Evolutionary conservation across 306 rosid species (phyloP), one percentile per base, ranked within the genome.

Genomic region (Astragalus membranaceus): DNA sequence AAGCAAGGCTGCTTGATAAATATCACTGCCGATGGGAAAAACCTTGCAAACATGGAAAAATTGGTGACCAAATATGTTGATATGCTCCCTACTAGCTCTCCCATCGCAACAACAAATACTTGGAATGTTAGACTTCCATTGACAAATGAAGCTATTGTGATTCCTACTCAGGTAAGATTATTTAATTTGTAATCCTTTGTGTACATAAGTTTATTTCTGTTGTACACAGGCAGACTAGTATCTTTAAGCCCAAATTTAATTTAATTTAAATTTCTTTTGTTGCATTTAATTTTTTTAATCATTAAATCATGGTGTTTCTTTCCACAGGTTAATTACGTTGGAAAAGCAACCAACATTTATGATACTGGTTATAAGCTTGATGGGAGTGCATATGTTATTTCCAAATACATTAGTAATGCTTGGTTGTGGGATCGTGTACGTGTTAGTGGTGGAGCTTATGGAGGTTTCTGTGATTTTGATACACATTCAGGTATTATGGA

Each of bases 361-460:
- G 91, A 91, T 60, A 75, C 83, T 37, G 97, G 99, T 61, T 94
- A 94, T 77, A 73, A 81, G 80, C 95, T 94, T 54, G 78, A 77
- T 67, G 97, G 99, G 58, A 94, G 97, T 79, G 95, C 97, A 5
- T 83, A 94, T 86, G 99, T 94, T 67, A 87, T 94, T 80, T 86
- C 96, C 17, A 94, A 94, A 79, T 67, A 84, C 87, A 89, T 94
- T 47, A 79, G 96, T 77, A 91, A 91, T 80, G 86, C 99, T 39
- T 91, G 99, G 99, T 78, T 94, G 79, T 91, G 99, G 99, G 99
- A 94, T 67, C 99, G 95, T 62, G 96, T 94, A 35, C 83, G 99
- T 69, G 99, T 94, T 55, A 91, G 97, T 58, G 99, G 99, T 46
- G 99, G 99, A 60, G 99, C 99, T 62, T 94, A 94, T 60, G 99